phyloP scores from a whole-genome alignment of 331 rosid genomes.

The Saraca asoca region DNA sequence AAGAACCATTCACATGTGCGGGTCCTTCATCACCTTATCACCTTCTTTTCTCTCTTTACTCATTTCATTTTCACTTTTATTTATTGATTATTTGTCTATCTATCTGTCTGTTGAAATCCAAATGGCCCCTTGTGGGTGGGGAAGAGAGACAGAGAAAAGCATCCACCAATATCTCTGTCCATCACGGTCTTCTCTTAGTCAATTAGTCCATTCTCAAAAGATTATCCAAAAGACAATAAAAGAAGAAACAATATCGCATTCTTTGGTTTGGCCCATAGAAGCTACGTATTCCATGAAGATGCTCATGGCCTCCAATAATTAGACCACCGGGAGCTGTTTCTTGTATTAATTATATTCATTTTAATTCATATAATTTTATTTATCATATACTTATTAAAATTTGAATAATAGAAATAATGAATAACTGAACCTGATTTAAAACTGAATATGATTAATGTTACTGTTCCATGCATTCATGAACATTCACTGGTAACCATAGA shows the following conservation, averaged over 20 bases:
- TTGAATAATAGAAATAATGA: too few species aligned
- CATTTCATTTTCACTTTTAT: neutral
- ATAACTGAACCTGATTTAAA: too few species aligned
- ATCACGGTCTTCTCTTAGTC: constrained; percentile 35
- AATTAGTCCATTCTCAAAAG: neutral
- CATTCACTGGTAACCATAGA: too few species aligned
- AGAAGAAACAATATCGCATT: constrained; percentile 33
- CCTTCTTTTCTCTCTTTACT: constrained; percentile 17
- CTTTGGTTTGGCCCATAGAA: constrained; percentile 23
- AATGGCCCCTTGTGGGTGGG: too few species aligned
- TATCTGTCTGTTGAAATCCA: neutral
- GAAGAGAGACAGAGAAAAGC: neutral
- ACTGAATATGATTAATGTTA: too few species aligned
- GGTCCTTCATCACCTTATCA: constrained; percentile 26
- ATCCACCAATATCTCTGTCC: constrained; percentile 1
- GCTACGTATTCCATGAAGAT: constrained; percentile 41
- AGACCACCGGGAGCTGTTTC: neutral
- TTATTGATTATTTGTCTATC: neutral
- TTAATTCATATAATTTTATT: too few species aligned
- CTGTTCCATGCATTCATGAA: too few species aligned
- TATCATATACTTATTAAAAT: too few species aligned
- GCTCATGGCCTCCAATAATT: constrained; percentile 16
- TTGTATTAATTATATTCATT: constrained; percentile 5
- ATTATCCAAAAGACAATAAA: constrained; percentile 36
- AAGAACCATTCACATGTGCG: constrained; percentile 28